These are phyloP conservation scores for Coffea humblotiana DNA, from an alignment of 305 asterid genomes.

Conservation along the genomic window DNA sequence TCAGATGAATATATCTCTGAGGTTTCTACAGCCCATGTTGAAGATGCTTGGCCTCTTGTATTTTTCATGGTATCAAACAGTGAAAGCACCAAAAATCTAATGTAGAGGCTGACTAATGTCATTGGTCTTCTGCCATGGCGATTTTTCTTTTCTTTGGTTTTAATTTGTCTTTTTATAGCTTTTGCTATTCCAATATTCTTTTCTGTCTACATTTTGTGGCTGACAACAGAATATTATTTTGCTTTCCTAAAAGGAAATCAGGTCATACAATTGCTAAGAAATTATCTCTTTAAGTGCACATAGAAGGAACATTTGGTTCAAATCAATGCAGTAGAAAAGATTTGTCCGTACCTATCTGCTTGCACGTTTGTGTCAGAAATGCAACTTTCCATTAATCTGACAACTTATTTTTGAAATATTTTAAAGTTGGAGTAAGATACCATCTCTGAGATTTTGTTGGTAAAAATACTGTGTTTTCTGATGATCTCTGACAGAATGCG, in stretches of 20 bases:
- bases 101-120: neutral
- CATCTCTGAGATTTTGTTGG: neutral
- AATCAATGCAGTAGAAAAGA: neutral
- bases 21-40: neutral
- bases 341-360: neutral
- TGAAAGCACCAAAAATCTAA: neutral
- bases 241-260: neutral
- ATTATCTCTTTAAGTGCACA: neutral
- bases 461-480: neutral
- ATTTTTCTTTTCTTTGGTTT: neutral
- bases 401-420: neutral
- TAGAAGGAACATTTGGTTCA: neutral
- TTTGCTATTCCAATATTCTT: neutral
- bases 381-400: neutral
- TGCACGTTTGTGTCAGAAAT: neutral
- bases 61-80: neutral
- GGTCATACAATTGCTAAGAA: neutral
- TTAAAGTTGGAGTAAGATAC: neutral
- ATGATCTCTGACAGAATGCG: neutral
- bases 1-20: neutral
- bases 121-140: neutral
- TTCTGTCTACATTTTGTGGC: neutral
- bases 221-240: neutral
- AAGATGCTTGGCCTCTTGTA: neutral
- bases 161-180: constrained; percentile 1